Percentiles rank a stretch among this genome's conserved stretches.
phyloP scores from a whole-genome alignment of 2,329 filamentous ascomycete species.

The Fusarium compactum region DNA sequence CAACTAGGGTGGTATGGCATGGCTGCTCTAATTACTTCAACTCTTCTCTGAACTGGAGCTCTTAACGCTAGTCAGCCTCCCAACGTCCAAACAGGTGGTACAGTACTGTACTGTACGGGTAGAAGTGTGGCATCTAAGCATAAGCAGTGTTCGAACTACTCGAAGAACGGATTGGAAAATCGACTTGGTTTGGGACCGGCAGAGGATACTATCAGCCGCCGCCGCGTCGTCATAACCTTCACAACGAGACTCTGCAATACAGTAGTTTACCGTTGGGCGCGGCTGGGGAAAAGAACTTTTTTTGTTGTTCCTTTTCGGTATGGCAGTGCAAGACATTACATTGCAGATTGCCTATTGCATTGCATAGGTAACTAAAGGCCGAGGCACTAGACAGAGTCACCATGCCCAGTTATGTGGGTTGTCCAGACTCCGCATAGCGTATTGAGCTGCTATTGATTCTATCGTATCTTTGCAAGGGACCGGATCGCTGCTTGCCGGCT shows the following conservation, averaged over 20 bases:
- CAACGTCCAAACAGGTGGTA: conserved; percentile 20
- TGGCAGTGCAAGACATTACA: conserved; percentile 6
- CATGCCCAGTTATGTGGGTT: conserved; percentile 20
- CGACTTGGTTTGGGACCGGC: conserved; percentile 2
- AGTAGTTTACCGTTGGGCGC: conserved; percentile 20
- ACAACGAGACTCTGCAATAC: background rate
- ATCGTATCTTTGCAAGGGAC: conserved; percentile 24
- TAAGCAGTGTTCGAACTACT: conserved; percentile 18
- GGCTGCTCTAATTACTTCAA: conserved; percentile 4
- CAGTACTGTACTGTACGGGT: conserved; percentile 4
- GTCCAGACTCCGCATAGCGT: conserved; percentile 10
- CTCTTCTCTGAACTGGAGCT: conserved; percentile 31
- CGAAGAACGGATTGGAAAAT: conserved; percentile 8
- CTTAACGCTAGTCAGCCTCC: background rate
- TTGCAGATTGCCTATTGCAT: conserved; percentile 9
- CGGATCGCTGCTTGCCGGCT: conserved; percentile 35
- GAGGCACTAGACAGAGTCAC: conserved; percentile 18
- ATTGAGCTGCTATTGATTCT: conserved; percentile 30
- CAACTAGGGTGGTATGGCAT: conserved; percentile 16
- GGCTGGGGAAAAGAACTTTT: conserved; percentile 28
- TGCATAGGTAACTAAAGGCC: conserved; percentile 11
- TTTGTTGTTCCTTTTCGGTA: conserved; percentile 7
- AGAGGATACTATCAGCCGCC: conserved; percentile 19
- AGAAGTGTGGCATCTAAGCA: conserved; percentile 17
- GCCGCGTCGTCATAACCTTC: conserved; percentile 25